Percentiles rank a stretch among this genome's conserved stretches.
Conservation (phyloP, 73 alveolate genomes). For the Paramecium pentaurelia region DNA sequence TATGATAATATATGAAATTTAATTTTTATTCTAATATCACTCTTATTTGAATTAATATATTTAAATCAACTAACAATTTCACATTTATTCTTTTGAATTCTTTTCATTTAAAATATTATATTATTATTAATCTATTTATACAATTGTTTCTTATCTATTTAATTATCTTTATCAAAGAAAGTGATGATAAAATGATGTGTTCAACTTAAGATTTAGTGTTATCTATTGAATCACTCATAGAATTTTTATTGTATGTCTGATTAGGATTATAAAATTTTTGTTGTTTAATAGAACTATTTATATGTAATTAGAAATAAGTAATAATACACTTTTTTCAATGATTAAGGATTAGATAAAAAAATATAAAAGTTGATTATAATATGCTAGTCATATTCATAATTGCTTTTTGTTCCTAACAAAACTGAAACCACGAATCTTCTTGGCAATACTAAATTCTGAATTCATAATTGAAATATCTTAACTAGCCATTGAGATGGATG, state of each 20-base stretch:
- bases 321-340: background rate
- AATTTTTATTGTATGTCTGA: background rate
- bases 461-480: background rate
- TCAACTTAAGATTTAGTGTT: background rate
- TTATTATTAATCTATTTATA: no score
- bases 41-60: background rate
- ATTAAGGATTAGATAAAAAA: background rate
- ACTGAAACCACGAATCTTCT: conserved; percentile 21
- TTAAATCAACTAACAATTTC: background rate
- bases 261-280: background rate
- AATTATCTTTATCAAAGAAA: background rate
- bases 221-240: background rate
- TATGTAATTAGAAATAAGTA: background rate
- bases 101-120: no score
- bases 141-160: background rate
- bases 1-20: background rate
- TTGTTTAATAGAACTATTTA: background rate
- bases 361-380: background rate
- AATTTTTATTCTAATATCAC: background rate
- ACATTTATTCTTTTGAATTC: no score
- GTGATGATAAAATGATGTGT: background rate
- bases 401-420: background rate
- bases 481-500: conserved; percentile 5
- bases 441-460: background rate
- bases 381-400: background rate